Percentiles rank a stretch among this genome's conserved stretches.
These are phyloP conservation scores for Wickerhamomyces silvicola DNA, from an alignment of 805 yeast species.

Conservation along the genomic window DNA sequence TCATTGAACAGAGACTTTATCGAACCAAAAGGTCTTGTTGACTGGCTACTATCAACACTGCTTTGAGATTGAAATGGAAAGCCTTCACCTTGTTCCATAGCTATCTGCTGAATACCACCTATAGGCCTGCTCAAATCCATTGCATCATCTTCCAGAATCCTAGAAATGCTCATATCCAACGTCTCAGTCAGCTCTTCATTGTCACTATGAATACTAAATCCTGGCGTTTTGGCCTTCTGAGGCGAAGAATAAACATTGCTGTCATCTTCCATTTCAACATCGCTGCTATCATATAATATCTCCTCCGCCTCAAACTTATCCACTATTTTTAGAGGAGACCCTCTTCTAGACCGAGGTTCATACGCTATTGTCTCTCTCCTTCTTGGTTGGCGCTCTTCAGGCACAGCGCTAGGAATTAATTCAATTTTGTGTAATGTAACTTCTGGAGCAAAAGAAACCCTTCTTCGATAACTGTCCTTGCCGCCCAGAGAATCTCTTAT, in stretches of 20 bases:
- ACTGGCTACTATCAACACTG: no score
- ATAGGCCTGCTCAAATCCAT: slow-evolving; percentile 23
- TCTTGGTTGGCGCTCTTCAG: slow-evolving; percentile 15
- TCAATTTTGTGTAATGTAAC: slow-evolving; percentile 25
- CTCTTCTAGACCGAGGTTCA: slow-evolving; percentile 10
- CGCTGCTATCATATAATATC: slow-evolving; percentile 20
- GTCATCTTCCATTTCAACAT: slow-evolving; percentile 22
- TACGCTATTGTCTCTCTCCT: slow-evolving; percentile 24
- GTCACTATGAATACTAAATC: slow-evolving; percentile 17
- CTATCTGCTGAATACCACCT: slow-evolving; percentile 14
- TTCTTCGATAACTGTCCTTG: slow-evolving; percentile 16
- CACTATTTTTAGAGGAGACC: slow-evolving; percentile 3
- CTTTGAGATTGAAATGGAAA: slow-evolving; percentile 5
- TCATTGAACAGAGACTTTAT: slow-evolving; percentile 21
- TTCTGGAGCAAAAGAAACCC: slow-evolving; percentile 26
- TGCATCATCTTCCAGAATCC: slow-evolving; percentile 9
- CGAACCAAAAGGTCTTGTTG: slow-evolving; percentile 23
- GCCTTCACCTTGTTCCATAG: background rate
- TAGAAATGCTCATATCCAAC: slow-evolving; percentile 16
- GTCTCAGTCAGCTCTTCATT: slow-evolving; percentile 12
- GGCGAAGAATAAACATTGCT: slow-evolving; percentile 20
- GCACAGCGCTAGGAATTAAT: slow-evolving; percentile 11
- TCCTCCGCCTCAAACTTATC: slow-evolving; percentile 13
- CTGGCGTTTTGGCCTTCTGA: slow-evolving; percentile 3
- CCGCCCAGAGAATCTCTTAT: slow-evolving; percentile 4